Percentiles rank a stretch among this genome's conserved stretches.
Evolutionary conservation across 257 asterid genomes (phyloP).

Genomic region (Catharanthus roseus): DNA sequence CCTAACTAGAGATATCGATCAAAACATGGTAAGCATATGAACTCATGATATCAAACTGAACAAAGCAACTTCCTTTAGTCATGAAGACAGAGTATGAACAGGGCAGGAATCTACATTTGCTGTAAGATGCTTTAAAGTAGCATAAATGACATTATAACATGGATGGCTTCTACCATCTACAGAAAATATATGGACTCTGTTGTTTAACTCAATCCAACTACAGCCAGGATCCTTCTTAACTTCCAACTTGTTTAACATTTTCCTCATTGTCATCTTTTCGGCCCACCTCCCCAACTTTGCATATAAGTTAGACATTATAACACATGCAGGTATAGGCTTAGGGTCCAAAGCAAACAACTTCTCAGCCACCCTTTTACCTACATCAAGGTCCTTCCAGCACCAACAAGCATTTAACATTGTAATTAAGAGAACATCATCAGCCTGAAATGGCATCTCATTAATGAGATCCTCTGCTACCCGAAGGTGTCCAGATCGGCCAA

Average conservation of each 20-base stretch:
- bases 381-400: conserved; percentile 55
- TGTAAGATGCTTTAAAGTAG: conserved; percentile 40
- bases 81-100: conserved; percentile 22
- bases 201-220: conserved; percentile 71
- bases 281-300: conserved; percentile 62
- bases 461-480: conserved; percentile 65
- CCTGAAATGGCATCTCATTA: conserved; percentile 41
- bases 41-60: not conserved
- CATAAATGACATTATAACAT: conserved; percentile 28
- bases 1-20: too few species aligned
- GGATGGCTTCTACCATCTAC: conserved; percentile 48
- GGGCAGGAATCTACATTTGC: conserved; percentile 27
- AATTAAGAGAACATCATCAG: conserved; percentile 46
- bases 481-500: conserved; percentile 64
- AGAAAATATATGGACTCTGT: conserved; percentile 43
- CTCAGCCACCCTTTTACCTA: conserved; percentile 47
- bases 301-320: conserved; percentile 75
- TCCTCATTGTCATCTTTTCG: conserved; percentile 48
- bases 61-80: conserved; percentile 3
- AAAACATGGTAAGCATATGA: not conserved
- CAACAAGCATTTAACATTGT: conserved; percentile 64
- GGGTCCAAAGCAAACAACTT: conserved; percentile 41
- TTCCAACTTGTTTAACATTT: conserved; percentile 33
- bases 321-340: conserved; percentile 32
- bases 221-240: conserved; percentile 69